Evolutionary conservation across 805 yeast species (phyloP).

Genomic region (Suhomyces emberorum): DNA sequence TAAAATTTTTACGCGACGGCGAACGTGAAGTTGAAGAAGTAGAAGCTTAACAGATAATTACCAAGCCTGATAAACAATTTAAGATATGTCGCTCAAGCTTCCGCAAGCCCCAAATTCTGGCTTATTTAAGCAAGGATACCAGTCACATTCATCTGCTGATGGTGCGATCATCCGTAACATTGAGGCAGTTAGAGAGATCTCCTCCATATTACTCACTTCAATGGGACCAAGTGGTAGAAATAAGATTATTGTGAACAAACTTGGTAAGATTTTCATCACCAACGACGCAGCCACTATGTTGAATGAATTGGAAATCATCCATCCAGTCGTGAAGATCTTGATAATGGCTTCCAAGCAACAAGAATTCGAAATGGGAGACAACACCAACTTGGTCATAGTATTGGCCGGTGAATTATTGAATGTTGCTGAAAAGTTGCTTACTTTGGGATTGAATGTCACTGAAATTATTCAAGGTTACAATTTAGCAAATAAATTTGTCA

Average conservation of each 20-base stretch:
- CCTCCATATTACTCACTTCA: conserved; percentile 87
- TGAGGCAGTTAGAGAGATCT: conserved; percentile 90
- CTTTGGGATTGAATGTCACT: conserved; percentile 83
- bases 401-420: conserved; percentile 90
- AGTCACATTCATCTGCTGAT: conserved; percentile 80
- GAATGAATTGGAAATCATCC: conserved; percentile 88
- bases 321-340: conserved; percentile 93
- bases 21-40: no score
- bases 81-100: conserved; percentile 77
- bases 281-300: conserved; percentile 98
- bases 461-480: conserved; percentile 93
- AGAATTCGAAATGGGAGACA: conserved; percentile 96
- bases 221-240: conserved; percentile 98
- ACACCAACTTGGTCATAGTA: conserved; percentile 85
- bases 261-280: conserved; percentile 84
- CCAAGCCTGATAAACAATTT: neutral
- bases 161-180: conserved; percentile 93
- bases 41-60: no score
- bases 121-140: conserved; percentile 93
- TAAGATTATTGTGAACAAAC: conserved; percentile 87
- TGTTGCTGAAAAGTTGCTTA: conserved; percentile 79
- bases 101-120: conserved; percentile 94
- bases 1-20: conserved; percentile 6
- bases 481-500: conserved; percentile 75
- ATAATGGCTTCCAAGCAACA: conserved; percentile 98